Evolutionary conservation across 768 basidiomycete genomes (phyloP).

Genomic region (Pleurotus tuber-regium): DNA sequence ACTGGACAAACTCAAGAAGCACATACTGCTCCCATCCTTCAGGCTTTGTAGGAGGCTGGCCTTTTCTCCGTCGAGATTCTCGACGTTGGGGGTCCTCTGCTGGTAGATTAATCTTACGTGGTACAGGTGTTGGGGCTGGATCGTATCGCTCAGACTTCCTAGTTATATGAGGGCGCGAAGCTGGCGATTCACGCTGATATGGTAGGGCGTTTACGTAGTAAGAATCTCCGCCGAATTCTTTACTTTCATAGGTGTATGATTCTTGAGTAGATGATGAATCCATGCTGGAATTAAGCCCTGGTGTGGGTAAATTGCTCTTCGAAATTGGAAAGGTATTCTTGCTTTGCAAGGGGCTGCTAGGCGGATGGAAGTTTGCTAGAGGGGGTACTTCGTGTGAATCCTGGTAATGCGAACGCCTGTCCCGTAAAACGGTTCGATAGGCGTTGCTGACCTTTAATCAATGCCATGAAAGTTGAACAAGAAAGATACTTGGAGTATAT

Average conservation of each 20-base stretch:
- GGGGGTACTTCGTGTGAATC: slow-evolving; percentile 18
- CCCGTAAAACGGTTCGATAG: slow-evolving; percentile 51
- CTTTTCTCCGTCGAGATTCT: background rate
- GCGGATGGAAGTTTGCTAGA: slow-evolving; percentile 12
- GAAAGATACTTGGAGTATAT: slow-evolving; percentile 14
- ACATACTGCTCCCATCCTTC: background rate
- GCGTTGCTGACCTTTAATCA: slow-evolving; percentile 48
- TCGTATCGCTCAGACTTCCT: slow-evolving; percentile 8
- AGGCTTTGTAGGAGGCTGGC: background rate
- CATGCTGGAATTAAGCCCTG: background rate
- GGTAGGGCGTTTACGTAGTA: background rate
- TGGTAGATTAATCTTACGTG: slow-evolving; percentile 1
- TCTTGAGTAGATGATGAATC: slow-evolving; percentile 9
- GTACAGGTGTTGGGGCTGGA: slow-evolving; percentile 6
- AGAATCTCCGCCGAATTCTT: slow-evolving; percentile 2
- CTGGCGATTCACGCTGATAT: background rate
- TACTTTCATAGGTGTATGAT: background rate
- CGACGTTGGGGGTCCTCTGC: background rate
- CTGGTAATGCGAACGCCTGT: slow-evolving; percentile 16
- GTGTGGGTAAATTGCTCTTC: background rate
- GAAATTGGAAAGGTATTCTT: background rate
- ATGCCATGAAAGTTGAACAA: slow-evolving; percentile 7
- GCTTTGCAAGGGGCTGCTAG: slow-evolving; percentile 7
- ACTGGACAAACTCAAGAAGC: background rate
- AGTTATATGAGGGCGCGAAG: background rate